phyloP scores from a whole-genome alignment of 2,329 filamentous ascomycete genomes.

The Cladosporium sphaerospermum region DNA sequence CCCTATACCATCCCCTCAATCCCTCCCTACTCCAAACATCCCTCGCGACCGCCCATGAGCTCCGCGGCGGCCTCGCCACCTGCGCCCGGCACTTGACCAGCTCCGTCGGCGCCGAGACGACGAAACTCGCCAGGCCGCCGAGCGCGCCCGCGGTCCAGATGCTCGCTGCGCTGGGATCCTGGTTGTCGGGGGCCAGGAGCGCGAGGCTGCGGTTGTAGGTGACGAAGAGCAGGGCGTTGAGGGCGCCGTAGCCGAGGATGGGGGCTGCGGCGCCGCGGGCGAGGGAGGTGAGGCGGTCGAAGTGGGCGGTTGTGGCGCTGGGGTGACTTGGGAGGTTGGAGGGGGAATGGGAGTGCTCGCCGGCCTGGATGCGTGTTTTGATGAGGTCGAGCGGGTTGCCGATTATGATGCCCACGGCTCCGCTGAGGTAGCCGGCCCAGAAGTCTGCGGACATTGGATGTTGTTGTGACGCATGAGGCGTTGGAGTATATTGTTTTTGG shows the following conservation, averaged over 20 bases:
- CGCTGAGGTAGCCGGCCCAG: slow-evolving; percentile 87
- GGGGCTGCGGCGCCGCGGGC: slow-evolving; percentile 69
- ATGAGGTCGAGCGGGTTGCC: slow-evolving; percentile 69
- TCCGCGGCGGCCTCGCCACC: slow-evolving; percentile 40
- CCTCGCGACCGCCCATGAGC: slow-evolving; percentile 24
- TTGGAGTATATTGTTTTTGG: too few relatives aligned
- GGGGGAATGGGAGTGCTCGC: slow-evolving; percentile 22
- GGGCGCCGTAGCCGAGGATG: slow-evolving; percentile 79
- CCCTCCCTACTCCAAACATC: slow-evolving; percentile 36
- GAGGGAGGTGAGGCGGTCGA: slow-evolving; percentile 22
- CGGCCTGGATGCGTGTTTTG: slow-evolving; percentile 76
- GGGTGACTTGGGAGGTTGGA: not conserved
- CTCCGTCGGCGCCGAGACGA: slow-evolving; percentile 82
- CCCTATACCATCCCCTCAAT: slow-evolving; percentile 68
- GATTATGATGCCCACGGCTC: slow-evolving; percentile 77
- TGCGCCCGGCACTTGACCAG: slow-evolving; percentile 86
- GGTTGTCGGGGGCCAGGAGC: slow-evolving; percentile 43
- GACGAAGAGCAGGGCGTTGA: slow-evolving; percentile 86
- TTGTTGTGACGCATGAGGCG: not conserved
- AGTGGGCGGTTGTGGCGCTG: not conserved
- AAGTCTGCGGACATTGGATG: slow-evolving; percentile 77
- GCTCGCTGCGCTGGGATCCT: slow-evolving; percentile 19
- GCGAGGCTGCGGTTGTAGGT: slow-evolving; percentile 80
- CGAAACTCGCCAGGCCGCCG: slow-evolving; percentile 78
- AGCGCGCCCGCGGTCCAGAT: slow-evolving; percentile 70